A percentile compares a stretch with the other conserved stretches of the same genome.
Conservation (phyloP, 257 asterid genomes). For the Nicotiana tomentosiformis region DNA sequence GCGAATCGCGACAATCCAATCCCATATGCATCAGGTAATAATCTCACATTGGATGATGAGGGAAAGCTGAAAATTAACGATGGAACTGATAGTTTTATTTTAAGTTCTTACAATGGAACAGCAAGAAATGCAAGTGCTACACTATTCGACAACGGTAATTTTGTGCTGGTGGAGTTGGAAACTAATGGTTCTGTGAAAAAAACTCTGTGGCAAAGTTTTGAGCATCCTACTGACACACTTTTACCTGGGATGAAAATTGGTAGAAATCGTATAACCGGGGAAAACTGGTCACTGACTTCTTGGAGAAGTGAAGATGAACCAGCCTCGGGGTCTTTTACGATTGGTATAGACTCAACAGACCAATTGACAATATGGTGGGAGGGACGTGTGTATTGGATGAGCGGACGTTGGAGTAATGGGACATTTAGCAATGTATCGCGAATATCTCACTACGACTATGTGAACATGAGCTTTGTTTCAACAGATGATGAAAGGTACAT, state of each 20-base stretch:
- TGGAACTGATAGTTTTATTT: neutral
- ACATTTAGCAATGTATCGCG: neutral
- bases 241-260: slow-evolving; percentile 33
- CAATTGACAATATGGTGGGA: slow-evolving; percentile 20
- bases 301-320: slow-evolving; percentile 19
- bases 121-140: slow-evolving; percentile 21
- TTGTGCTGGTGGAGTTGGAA: slow-evolving; percentile 12
- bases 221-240: slow-evolving; percentile 25
- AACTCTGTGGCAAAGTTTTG: slow-evolving; percentile 31
- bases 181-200: slow-evolving; percentile 10
- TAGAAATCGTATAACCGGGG: slow-evolving; percentile 22
- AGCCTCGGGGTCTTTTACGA: slow-evolving; percentile 20
- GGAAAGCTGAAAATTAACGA: slow-evolving; percentile 17
- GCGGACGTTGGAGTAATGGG: neutral
- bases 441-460: neutral
- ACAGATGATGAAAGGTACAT: neutral
- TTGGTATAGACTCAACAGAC: neutral
- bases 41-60: slow-evolving; percentile 12
- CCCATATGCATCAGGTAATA: slow-evolving; percentile 12
- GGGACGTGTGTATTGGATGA: neutral
- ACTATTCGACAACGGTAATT: slow-evolving; percentile 18
- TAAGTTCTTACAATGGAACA: neutral
- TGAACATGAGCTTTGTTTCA: neutral
- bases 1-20: slow-evolving; percentile 22
- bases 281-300: slow-evolving; percentile 21